Evolutionary conservation across 2,329 filamentous ascomycete genomes (phyloP).

Genomic region (Fusarium gaditjirri): DNA sequence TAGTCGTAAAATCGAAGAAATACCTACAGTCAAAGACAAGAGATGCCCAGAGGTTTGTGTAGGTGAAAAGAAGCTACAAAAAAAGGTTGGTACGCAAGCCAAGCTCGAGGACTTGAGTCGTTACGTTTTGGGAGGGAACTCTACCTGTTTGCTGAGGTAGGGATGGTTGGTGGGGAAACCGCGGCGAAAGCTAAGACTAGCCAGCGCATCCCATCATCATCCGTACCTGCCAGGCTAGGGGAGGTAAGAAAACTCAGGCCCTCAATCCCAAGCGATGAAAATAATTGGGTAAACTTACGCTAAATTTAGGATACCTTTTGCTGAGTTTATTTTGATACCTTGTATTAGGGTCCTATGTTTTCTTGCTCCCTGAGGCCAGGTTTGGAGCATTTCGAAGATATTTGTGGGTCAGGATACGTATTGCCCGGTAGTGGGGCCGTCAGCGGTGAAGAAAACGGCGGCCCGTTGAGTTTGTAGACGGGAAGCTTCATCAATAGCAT

Average conservation of each 20-base stretch:
- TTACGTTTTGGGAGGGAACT: conserved; percentile 3
- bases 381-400: conserved; percentile 8
- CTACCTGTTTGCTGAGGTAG: conserved; percentile 28
- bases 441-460: conserved; percentile 16
- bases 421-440: not conserved
- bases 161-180: conserved; percentile 38
- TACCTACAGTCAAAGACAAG: not conserved
- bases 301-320: no score
- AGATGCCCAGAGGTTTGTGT: conserved; percentile 8
- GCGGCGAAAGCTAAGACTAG: conserved; percentile 16
- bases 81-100: conserved; percentile 13
- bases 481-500: conserved; percentile 6
- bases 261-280: no score
- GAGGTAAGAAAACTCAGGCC: no score
- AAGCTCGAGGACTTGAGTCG: conserved; percentile 14
- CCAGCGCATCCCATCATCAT: conserved; percentile 27
- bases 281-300: no score
- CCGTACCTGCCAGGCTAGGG: conserved; percentile 27
- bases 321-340: no score
- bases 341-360: no score
- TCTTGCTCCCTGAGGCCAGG: no score
- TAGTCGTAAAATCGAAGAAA: conserved; percentile 7
- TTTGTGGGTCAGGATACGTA: conserved; percentile 14
- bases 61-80: conserved; percentile 13
- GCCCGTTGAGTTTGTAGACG: not conserved